Base-by-base conservation (phyloP, 345 rosid species). In the Eucalyptus sideroxylon region DNA sequence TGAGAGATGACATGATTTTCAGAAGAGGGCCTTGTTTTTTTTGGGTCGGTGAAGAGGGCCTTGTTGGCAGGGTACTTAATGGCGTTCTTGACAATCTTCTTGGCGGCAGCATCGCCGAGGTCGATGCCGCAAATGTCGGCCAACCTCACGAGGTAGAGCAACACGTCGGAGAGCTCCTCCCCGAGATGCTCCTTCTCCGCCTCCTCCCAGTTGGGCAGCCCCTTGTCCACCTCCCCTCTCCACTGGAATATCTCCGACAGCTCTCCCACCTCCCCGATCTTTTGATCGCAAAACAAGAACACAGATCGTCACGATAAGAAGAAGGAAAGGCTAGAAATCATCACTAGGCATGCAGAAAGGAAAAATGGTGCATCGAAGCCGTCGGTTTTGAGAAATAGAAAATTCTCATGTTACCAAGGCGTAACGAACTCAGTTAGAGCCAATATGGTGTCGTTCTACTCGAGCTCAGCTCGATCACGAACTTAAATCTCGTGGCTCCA, bases 201-300 rank as follows among this genome's bases (percentile, higher is more conserved):
- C 88, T 98, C 99, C 93, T 94, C 92, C 98, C 98, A 98, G 86
- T 90, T 98, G 9, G 98, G 96, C 86, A 96, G 91, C 44, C 99
- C 99, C 90, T 89, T 95, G 50, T 96, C 94, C 6, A 98, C 99
- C 94, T 98, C 99, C 26, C 99, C 99, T 92, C 92, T 97, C 99
- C 99, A 98, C 81, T 97, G 99, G 87, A 97, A 97, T 93, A 97
- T 97, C 96, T 95, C 97, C 23, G 99, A 96, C 23, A 97, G 89
- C 89, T 98, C 99, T 87, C 99, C 99, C 31, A 98, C 97, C 93
- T 98, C 99, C 34, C 98, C 99, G 77, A 98, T 97, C 99, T 98
- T 98, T 56, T 8, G 59, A 53, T 56, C 62, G 40, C 87, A 62
- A 6, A 8, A 50, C 5, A 77, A 6, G 9, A 77, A 77, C 47